These are phyloP conservation scores for Metschnikowia kunwiensis DNA, from an alignment of 805 yeast genomes.

Conservation along the genomic window DNA sequence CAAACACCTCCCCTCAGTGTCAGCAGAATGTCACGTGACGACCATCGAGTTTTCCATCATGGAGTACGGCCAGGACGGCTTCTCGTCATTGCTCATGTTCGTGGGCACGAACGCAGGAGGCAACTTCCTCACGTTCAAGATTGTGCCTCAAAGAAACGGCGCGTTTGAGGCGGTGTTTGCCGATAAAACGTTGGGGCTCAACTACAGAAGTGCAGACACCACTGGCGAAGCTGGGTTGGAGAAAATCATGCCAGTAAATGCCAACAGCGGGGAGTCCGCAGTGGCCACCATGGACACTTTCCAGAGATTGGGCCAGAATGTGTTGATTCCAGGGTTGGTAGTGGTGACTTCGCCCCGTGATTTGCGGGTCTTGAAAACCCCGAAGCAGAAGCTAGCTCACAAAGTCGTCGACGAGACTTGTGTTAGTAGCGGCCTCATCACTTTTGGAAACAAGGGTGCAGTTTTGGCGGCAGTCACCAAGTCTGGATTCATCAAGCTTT, in stretches of 20 bases:
- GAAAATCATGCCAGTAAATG: slow-evolving; percentile 55
- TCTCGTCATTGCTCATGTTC: slow-evolving; percentile 65
- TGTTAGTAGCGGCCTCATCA: slow-evolving; percentile 49
- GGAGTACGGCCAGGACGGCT: slow-evolving; percentile 62
- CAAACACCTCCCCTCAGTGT: slow-evolving; percentile 30
- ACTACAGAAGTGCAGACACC: slow-evolving; percentile 35
- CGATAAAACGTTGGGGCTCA: slow-evolving; percentile 39
- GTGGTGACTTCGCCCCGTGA: slow-evolving; percentile 56
- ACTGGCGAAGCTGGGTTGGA: slow-evolving; percentile 52
- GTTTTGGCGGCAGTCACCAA: slow-evolving; percentile 44
- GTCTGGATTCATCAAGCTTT: slow-evolving; percentile 46
- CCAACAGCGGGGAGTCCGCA: slow-evolving; percentile 60
- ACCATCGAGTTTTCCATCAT: slow-evolving; percentile 71
- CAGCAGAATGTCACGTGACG: slow-evolving; percentile 45
- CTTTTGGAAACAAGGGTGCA: slow-evolving; percentile 42
- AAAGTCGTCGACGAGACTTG: slow-evolving; percentile 53
- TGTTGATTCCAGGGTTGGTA: slow-evolving; percentile 58
- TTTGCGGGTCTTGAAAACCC: slow-evolving; percentile 58
- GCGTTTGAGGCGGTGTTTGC: slow-evolving; percentile 61
- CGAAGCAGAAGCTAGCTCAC: slow-evolving; percentile 61
- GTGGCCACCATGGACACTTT: slow-evolving; percentile 59
- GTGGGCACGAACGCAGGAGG: slow-evolving; percentile 80
- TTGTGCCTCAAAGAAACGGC: slow-evolving; percentile 56
- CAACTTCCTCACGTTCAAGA: slow-evolving; percentile 56
- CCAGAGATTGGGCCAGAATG: slow-evolving; percentile 58